phyloP scores from a whole-genome alignment of 768 basidiomycete genomes.

The Lyophyllum atratum region DNA sequence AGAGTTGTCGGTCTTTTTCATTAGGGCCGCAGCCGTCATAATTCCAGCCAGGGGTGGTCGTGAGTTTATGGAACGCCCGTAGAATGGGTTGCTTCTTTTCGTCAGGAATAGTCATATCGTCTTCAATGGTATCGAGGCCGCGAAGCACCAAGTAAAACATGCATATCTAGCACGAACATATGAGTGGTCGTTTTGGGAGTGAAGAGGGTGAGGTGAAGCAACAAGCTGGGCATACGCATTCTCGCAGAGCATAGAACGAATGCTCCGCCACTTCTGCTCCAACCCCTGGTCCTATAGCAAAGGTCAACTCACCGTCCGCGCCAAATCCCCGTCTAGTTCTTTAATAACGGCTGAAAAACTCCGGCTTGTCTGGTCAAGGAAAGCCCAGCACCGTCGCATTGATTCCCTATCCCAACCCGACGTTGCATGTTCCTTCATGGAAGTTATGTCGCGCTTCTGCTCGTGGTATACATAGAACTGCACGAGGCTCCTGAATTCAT shows the following conservation, averaged over 20 bases:
- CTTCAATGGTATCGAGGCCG: slow-evolving; percentile 96
- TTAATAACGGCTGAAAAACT: slow-evolving; percentile 94
- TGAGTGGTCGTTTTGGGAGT: not conserved
- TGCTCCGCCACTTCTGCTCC: not conserved
- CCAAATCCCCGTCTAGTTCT: slow-evolving; percentile 93
- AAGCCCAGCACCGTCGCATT: slow-evolving; percentile 91
- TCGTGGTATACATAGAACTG: slow-evolving; percentile 87
- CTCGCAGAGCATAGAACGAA: too few relatives aligned
- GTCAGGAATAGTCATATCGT: slow-evolving; percentile 96
- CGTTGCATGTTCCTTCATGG: slow-evolving; percentile 67
- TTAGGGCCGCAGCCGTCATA: slow-evolving; percentile 80
- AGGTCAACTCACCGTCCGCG: slow-evolving; percentile 73
- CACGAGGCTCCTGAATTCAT: slow-evolving; percentile 80
- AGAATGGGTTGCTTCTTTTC: slow-evolving; percentile 84
- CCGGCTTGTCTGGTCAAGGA: slow-evolving; percentile 85
- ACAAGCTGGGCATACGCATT: too few relatives aligned
- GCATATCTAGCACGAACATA: slow-evolving; percentile 62
- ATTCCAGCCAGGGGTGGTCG: slow-evolving; percentile 82
- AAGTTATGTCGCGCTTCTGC: slow-evolving; percentile 79
- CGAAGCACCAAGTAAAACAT: slow-evolving; percentile 94
- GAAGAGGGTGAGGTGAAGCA: not conserved
- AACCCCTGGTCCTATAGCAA: not conserved
- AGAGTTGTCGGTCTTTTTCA: slow-evolving; percentile 86
- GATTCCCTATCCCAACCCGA: slow-evolving; percentile 85
- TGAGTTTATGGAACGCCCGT: slow-evolving; percentile 78